Percentiles rank a stretch among this genome's conserved stretches.
These are phyloP conservation scores for Castanea mollissima DNA, from an alignment of 306 rosid genomes.

Conservation along the genomic window DNA sequence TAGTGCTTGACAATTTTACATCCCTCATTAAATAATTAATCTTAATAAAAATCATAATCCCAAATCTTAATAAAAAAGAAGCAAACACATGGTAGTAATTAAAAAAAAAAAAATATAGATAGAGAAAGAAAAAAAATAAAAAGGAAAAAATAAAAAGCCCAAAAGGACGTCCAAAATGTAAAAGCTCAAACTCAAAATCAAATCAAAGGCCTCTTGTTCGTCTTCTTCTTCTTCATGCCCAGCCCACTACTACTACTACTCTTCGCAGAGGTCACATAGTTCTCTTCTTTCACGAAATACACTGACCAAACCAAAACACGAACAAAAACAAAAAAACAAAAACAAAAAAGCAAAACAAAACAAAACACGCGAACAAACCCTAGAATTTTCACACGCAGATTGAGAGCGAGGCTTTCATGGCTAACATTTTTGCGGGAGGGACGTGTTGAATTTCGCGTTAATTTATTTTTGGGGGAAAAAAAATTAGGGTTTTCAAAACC, in stretches of 20 bases:
- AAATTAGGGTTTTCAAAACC: conserved; percentile 60
- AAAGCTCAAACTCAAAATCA: conserved; percentile 33
- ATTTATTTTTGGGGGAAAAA: conserved; percentile 12
- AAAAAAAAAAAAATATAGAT: background rate
- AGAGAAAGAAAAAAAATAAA: background rate
- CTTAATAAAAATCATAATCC: no score
- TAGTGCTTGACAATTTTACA: no score
- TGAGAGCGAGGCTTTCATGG: conserved; percentile 47
- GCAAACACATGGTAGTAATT: no score
- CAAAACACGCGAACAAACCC: conserved; percentile 29
- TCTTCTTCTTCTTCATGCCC: conserved; percentile 73
- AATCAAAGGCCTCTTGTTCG: conserved; percentile 55
- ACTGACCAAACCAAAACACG: conserved; percentile 18
- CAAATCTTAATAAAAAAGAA: no score
- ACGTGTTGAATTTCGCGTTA: conserved; percentile 39
- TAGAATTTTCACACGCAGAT: conserved; percentile 25
- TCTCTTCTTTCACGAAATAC: conserved; percentile 43
- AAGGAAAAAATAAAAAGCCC: conserved; percentile 55
- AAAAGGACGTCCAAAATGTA: conserved; percentile 54
- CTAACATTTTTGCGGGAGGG: conserved; percentile 55
- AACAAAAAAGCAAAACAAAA: conserved; percentile 10
- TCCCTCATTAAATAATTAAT: no score
- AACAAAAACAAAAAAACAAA: conserved; percentile 16
- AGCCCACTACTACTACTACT: conserved; percentile 64
- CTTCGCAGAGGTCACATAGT: conserved; percentile 82